Conservation (phyloP, 257 asterid species). For the Capsicum rhomboideum region DNA sequence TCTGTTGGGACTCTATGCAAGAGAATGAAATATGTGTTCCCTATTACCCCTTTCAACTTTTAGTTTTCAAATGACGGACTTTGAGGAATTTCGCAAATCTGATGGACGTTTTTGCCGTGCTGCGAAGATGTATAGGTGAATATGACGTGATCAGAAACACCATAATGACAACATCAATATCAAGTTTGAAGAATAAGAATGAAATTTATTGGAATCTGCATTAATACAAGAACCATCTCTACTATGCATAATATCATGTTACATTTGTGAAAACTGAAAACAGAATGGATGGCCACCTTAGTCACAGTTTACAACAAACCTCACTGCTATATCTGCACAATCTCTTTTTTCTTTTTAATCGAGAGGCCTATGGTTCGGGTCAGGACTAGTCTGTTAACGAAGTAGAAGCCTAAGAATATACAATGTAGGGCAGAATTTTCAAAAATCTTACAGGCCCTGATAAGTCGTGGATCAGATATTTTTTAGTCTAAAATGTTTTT, state of each 20-base stretch:
- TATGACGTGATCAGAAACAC: background rate
- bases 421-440: constrained; percentile 9
- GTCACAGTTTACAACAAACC: constrained; percentile 2
- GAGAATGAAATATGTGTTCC: background rate
- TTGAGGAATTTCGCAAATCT: background rate
- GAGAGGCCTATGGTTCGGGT: background rate
- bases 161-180: background rate
- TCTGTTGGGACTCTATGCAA: background rate
- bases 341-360: too few species aligned
- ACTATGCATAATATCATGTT: background rate
- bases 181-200: background rate
- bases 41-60: background rate
- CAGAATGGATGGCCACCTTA: background rate
- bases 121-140: background rate
- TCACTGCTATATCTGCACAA: background rate
- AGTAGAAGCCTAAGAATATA: constrained; percentile 3
- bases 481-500: background rate
- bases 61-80: background rate
- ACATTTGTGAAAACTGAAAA: background rate
- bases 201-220: background rate
- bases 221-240: background rate
- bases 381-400: constrained; percentile 2
- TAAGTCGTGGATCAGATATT: background rate
- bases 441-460: constrained; percentile 10
- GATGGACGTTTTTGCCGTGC: background rate